Evolutionary conservation across 306 rosid species (phyloP).

Genomic region (Medicago lupulina): DNA sequence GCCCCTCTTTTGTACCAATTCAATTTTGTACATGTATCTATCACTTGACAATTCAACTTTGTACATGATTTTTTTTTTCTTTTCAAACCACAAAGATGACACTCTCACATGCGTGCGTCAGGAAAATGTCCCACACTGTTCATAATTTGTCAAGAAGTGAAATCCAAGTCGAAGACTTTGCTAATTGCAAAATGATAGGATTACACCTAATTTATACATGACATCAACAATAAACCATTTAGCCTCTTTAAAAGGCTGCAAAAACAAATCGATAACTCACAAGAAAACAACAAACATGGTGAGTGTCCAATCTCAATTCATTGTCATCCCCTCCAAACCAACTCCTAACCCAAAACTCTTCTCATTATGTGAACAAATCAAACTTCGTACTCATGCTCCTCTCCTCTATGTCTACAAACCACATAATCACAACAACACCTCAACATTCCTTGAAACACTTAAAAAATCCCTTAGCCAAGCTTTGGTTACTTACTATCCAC

Average conservation of each 20-base stretch:
- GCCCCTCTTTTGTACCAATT: no score
- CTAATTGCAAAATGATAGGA: no score
- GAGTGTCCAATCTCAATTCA: conserved; percentile 15
- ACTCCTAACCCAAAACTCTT: conserved; percentile 34
- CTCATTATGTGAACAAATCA: conserved; percentile 46
- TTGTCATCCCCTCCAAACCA: conserved; percentile 29
- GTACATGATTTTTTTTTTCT: no score
- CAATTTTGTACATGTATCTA: no score
- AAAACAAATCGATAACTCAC: not conserved
- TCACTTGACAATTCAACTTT: no score
- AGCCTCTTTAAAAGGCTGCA: not conserved
- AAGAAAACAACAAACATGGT: not conserved
- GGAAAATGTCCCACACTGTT: no score
- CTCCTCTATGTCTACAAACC: conserved; percentile 45
- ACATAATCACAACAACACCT: not conserved
- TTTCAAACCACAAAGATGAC: no score
- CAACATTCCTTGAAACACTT: conserved; percentile 5
- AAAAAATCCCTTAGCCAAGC: conserved; percentile 37
- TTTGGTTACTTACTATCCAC: conserved; percentile 45
- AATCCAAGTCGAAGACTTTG: no score
- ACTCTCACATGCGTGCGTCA: no score
- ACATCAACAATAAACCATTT: not conserved
- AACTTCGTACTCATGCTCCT: conserved; percentile 51
- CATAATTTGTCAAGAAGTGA: no score
- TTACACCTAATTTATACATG: not conserved